Evolutionary conservation across 2,329 filamentous ascomycete species (phyloP), one percentile per base, ranked within the genome.

Genomic region (Calonectria fujianensis): DNA sequence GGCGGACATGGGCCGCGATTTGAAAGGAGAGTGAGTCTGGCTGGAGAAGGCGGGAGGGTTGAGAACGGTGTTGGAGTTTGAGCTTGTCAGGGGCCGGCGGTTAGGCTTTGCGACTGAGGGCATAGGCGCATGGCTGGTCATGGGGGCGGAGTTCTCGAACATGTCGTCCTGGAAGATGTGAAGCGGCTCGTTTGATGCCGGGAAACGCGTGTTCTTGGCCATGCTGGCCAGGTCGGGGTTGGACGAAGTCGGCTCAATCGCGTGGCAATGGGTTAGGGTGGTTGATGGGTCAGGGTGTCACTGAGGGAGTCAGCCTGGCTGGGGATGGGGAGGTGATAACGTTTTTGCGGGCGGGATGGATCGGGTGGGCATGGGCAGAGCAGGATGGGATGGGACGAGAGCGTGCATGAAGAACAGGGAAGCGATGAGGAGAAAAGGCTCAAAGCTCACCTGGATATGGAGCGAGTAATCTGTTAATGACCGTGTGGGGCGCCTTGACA

Each of bases 21-120:
- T 97, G 81, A 90, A 90, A 14, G 94, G 95, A 70, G 95, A 97
- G 73, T 89, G 89, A 81, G 88, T 89, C 81, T 89, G 86, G 80
- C 87, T 83, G 74, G 88, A 84, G 74, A 88, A 83, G 78, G 88
- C 84, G 76, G 91, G 88, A 31, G 94, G 93, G 79, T 94, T 92
- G 80, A 96, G 89, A 71, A 93, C 86, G 79, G 93, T 89, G 84
- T 94, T 94, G 76, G 89, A 87, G 85, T 89, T 90, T 79, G 89
- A 85, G 77, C 81, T 86, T 78, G 87, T 85, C 14, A 91, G 84
- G 35, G 89, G 87, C 61, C 88, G 87, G 69, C 89, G 87, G 41
- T 86, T 83, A 32, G 87, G 86, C 75, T 88, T 90, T 66, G 86
- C 82, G 66, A 87, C 84, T 59, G 87, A 85, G 39, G 89, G 89